A percentile compares a stretch with the other conserved stretches of the same genome.
Conservation (phyloP, 306 rosid species). For the Canavalia ensiformis region DNA sequence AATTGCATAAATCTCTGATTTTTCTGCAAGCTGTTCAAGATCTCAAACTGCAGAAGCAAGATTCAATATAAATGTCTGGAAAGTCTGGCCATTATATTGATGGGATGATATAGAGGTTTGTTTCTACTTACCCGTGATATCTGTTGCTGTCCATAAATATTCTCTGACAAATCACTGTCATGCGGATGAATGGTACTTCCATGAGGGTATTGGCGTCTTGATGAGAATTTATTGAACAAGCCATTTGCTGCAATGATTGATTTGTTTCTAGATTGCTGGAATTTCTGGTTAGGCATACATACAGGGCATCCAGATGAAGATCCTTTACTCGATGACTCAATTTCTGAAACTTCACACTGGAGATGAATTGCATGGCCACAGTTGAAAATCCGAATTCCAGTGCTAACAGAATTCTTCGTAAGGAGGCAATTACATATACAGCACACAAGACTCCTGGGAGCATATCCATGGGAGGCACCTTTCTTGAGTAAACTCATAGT, state of each 20-base stretch:
- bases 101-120: conserved; percentile 16
- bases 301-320: conserved; percentile 84
- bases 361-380: conserved; percentile 96
- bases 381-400: conserved; percentile 81
- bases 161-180: conserved; percentile 70
- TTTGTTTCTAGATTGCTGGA: conserved; percentile 75
- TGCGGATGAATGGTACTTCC: conserved; percentile 68
- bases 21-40: conserved; percentile 77
- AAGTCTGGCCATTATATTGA: conserved; percentile 35
- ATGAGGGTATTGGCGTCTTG: conserved; percentile 61
- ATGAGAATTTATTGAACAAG: conserved; percentile 62
- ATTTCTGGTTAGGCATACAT: conserved; percentile 78
- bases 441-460: conserved; percentile 76
- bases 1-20: conserved; percentile 78
- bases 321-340: conserved; percentile 60
- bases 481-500: conserved; percentile 93
- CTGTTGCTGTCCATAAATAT: conserved; percentile 69
- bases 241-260: conserved; percentile 64
- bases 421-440: conserved; percentile 81
- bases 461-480: conserved; percentile 95
- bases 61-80: conserved; percentile 37
- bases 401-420: conserved; percentile 66
- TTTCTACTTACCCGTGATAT: conserved; percentile 73
- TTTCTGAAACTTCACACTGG: conserved; percentile 82
- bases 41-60: conserved; percentile 85